Evolutionary conservation across 345 rosid genomes (phyloP), one percentile per base, ranked within the genome.

Genomic region (Ailanthus altissimus): DNA sequence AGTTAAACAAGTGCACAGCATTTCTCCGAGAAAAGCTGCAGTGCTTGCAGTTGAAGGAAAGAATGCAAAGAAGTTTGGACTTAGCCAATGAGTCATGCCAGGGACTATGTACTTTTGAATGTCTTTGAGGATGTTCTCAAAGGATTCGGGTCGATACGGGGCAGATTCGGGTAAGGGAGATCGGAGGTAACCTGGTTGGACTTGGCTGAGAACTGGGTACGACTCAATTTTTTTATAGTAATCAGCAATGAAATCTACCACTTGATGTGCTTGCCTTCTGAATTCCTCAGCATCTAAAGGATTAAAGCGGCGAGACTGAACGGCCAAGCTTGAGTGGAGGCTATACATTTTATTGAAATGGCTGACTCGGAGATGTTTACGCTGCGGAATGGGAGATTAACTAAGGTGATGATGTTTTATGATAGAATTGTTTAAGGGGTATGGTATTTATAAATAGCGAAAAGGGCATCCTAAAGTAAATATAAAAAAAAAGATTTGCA

Each of bases 231-330:
- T 62, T 51, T 82, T 46, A 74, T 85, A 87, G 80, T 87, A 85
- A 49, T 85, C 84, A 14, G 90, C 88, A 64, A 83, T 83, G 74
- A 87, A 87, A 50, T 87, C 88, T 4, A 88, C 87, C 89, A 88
- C 84, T 36, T 75, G 78, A 66, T 86, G 91, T 14, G 83, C 89
- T 71, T 59, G 76, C 32, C 68, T 53, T 14, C 86, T 72, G 67
- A 86, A 79, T 14, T 83, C 82, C 59, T 81, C 82, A 8, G 82
- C 74, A 80, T 86, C 82, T n/a, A 86, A 32, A 16, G 86, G 83
- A 56, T 75, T 79, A 70, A 85, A 81, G 23, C 61, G 72, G 81
- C 23, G 14, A 7, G 74, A 38, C 23, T 70, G n/a, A n/a, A n/a
- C 75, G 9, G 77, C 59, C 54, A 25, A 10, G 71, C 42, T 54